A percentile compares a stretch with the other conserved stretches of the same genome.
Evolutionary conservation across 805 yeast species (phyloP).

Genomic region (Huiozyma sinensis): DNA sequence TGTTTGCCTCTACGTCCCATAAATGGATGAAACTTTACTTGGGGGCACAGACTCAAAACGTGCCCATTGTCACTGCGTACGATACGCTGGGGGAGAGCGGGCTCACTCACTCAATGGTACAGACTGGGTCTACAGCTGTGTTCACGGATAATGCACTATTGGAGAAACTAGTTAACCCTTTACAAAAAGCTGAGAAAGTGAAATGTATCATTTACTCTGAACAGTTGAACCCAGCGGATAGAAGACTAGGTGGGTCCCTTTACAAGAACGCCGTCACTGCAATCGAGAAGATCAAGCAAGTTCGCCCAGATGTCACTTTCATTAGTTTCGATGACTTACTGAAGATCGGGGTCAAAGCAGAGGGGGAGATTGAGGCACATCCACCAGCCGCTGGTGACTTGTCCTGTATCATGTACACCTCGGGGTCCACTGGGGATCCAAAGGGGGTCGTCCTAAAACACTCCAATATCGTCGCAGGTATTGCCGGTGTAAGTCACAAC

Average conservation of each 20-base stretch:
- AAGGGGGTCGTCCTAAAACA: slow-evolving; percentile 67
- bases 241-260: slow-evolving; percentile 50
- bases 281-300: slow-evolving; percentile 44
- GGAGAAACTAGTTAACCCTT: slow-evolving; percentile 56
- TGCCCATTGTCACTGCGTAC: slow-evolving; percentile 93
- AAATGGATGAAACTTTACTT: slow-evolving; percentile 85
- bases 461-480: slow-evolving; percentile 62
- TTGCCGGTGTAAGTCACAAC: slow-evolving; percentile 67
- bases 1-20: slow-evolving; percentile 82
- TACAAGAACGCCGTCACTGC: slow-evolving; percentile 48
- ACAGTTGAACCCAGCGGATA: slow-evolving; percentile 46
- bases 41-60: slow-evolving; percentile 65
- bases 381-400: slow-evolving; percentile 40
- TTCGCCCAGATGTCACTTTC: slow-evolving; percentile 68
- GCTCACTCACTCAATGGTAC: slow-evolving; percentile 70
- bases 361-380: slow-evolving; percentile 30
- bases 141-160: slow-evolving; percentile 78
- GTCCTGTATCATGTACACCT: slow-evolving; percentile 61
- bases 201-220: slow-evolving; percentile 66
- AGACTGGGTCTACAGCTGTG: slow-evolving; percentile 69
- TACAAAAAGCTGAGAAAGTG: slow-evolving; percentile 50
- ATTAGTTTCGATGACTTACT: slow-evolving; percentile 55
- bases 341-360: slow-evolving; percentile 45
- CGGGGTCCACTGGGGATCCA: slow-evolving; percentile 69
- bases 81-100: slow-evolving; percentile 89